Conservation (phyloP, 225 moss, liverwort and hornwort genomes). For the Ulota crispa region DNA sequence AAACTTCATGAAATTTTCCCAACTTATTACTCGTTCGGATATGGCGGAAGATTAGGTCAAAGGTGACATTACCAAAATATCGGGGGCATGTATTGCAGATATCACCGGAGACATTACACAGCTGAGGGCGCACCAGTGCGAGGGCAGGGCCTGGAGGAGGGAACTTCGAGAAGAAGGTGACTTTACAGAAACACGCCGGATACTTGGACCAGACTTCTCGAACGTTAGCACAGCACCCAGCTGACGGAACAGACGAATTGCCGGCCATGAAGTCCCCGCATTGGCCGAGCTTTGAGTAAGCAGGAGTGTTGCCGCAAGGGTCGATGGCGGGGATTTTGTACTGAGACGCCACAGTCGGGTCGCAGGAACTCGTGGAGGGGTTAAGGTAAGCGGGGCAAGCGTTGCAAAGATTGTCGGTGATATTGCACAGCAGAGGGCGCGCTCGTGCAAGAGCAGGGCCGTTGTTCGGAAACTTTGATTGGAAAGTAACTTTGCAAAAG, state of each 20-base stretch:
- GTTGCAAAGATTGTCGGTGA: slow-evolving; percentile 37
- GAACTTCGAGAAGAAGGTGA: slow-evolving; percentile 51
- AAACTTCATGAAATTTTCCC: no score
- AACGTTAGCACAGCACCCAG: slow-evolving; percentile 12
- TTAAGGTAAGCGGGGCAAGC: slow-evolving; percentile 22
- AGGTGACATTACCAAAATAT: slow-evolving; percentile 13
- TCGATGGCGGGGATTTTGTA: neutral
- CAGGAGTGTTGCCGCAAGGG: slow-evolving; percentile 15
- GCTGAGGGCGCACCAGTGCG: neutral
- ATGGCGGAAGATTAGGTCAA: neutral
- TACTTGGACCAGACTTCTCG: slow-evolving; percentile 5
- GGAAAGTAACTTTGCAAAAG: slow-evolving; percentile 54
- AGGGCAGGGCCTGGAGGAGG: neutral
- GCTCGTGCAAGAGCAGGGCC: slow-evolving; percentile 28
- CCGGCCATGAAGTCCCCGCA: slow-evolving; percentile 7
- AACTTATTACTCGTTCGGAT: neutral
- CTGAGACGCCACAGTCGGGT: neutral
- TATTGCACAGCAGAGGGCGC: slow-evolving; percentile 40
- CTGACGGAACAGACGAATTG: slow-evolving; percentile 8
- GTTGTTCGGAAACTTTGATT: neutral
- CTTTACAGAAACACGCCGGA: slow-evolving; percentile 35
- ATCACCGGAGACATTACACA: slow-evolving; percentile 33
- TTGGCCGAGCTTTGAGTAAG: slow-evolving; percentile 22
- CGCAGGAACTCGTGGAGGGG: neutral
- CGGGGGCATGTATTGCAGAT: slow-evolving; percentile 19